Conservation (phyloP, 805 yeast genomes). For the Candida sanyiensis region DNA sequence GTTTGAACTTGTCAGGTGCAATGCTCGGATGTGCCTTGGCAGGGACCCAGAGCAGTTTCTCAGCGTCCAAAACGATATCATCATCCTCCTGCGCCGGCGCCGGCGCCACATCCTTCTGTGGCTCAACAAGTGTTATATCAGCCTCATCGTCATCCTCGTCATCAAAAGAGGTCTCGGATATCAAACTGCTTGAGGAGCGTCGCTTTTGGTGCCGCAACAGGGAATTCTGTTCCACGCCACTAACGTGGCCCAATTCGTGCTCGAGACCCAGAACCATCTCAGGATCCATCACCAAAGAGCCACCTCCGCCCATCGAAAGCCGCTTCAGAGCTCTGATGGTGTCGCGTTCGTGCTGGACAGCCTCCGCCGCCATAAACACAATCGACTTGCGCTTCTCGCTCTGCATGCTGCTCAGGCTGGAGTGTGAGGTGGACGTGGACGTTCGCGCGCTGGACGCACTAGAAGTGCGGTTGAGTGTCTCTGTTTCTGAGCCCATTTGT, state of each 20-base stretch:
- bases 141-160: conserved; percentile 4
- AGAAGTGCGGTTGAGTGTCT: not conserved
- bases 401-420: not conserved
- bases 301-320: conserved; percentile 59
- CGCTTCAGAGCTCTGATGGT: conserved; percentile 71
- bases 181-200: conserved; percentile 15
- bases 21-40: conserved; percentile 90
- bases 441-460: not conserved
- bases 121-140: too few relatives aligned
- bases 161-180: conserved; percentile 11
- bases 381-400: conserved; percentile 33
- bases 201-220: conserved; percentile 8
- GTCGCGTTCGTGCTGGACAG: conserved; percentile 68
- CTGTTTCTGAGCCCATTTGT: not conserved
- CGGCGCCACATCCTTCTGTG: too few relatives aligned
- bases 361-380: conserved; percentile 60
- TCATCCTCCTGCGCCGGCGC: too few relatives aligned
- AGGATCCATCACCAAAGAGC: conserved; percentile 54
- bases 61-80: conserved; percentile 29
- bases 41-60: conserved; percentile 84
- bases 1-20: conserved; percentile 82
- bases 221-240: conserved; percentile 8
- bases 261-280: conserved; percentile 51
- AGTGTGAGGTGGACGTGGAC: not conserved
- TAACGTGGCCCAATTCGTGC: conserved; percentile 24